Evolutionary conservation across 805 yeast genomes (phyloP), one percentile per base, ranked within the genome.

Genomic region (Ogataea methanolica): DNA sequence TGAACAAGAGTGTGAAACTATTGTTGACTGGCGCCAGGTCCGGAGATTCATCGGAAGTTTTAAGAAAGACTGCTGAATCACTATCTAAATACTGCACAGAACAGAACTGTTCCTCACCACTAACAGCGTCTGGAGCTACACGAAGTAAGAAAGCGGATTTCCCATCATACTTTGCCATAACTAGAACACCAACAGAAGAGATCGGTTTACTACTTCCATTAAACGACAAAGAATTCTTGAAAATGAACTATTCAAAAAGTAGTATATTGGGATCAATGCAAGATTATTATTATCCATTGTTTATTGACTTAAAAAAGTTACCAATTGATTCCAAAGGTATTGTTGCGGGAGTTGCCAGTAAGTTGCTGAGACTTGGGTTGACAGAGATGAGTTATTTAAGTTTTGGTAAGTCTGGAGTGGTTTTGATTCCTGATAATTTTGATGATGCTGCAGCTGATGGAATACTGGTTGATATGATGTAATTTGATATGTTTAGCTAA

Each of bases 291-390:
- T 67, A 74, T n/a, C 87, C 88, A 0, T 66, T 82, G 5, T 67
- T 74, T 1, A 73, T 83, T 19, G 82, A 82, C 58, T 70, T 82
- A 49, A 66, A 73, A 14, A 63, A 66, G 29, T 59, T 82, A 22
- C 87, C 87, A 0, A 62, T 78, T 16, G 82, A 82, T 59, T 69
- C 80, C 7, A 79, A 82, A 21, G 88, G 88, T 37, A 80, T 83
- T 42, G 86, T 82, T 2, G 81, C 86, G 0, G 85, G 85, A 1
- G 71, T 83, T 21, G 85, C 88, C 0, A 66, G 77, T 36, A 71
- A 68, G 46, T 61, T 82, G 22, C 56, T 75, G 19, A 54, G 49
- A 9, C 47, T 49, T 17, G 61, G 56, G 9, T 59, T 70, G 3
- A 69, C 69, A 42, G 82, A 75, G 53, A 78, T 78, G 79, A 75